These are phyloP conservation scores for button mushroom (Agaricus bisporus) DNA, from an alignment of 768 basidiomycete genomes.

Conservation along the genomic window DNA sequence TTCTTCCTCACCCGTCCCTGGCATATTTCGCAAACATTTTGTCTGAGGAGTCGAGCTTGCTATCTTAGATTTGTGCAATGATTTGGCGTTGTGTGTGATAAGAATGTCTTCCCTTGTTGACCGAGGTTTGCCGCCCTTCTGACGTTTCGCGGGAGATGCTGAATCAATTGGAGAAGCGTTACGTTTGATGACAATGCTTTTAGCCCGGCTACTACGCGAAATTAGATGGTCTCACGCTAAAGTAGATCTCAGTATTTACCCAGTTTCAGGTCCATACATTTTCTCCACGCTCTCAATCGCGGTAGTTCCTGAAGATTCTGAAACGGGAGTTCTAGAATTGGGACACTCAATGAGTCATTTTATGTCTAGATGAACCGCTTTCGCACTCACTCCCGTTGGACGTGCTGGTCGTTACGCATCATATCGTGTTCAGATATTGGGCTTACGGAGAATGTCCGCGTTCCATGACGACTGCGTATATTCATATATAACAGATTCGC, in stretches of 20 bases:
- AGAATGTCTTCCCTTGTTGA: background rate
- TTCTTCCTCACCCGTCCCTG: background rate
- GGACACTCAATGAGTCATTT: no score
- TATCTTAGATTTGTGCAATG: background rate
- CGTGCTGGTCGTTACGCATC: no score
- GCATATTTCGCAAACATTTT: no score
- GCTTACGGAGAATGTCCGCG: no score
- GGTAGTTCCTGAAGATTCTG: background rate
- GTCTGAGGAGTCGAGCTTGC: background rate
- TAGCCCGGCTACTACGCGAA: background rate
- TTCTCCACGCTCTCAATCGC: constrained; percentile 3
- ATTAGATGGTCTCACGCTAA: constrained; percentile 6
- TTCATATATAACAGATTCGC: no score
- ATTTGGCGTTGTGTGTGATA: background rate
- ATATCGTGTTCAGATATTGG: no score
- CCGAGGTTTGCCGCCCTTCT: background rate
- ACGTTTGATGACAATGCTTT: constrained; percentile 3
- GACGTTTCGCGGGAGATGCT: constrained; percentile 10
- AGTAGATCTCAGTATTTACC: background rate
- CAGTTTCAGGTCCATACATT: background rate
- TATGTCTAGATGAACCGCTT: no score
- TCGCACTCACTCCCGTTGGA: no score
- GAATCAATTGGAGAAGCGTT: background rate
- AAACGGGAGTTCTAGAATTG: background rate
- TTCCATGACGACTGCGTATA: no score